Evolutionary conservation across 1,139 yeast genomes (phyloP).

Genomic region (Kurtzmaniella quercitrusa): DNA sequence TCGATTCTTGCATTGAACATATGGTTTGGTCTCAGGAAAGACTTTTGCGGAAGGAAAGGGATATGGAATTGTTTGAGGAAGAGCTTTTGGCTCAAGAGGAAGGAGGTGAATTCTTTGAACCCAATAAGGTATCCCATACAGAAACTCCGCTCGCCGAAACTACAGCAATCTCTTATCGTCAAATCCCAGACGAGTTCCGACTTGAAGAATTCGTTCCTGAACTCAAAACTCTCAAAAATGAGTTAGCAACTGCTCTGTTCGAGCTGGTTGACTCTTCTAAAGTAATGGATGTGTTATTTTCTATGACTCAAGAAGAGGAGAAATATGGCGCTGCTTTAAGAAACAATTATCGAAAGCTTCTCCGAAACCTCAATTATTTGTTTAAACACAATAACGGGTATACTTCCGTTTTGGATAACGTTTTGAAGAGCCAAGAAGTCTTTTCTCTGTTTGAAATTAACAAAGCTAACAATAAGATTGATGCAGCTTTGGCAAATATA

Average conservation of each 20-base stretch:
- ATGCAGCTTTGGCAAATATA: not conserved
- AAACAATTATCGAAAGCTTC: conserved; percentile 23
- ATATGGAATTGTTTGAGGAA: too few species aligned
- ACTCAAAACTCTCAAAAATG: conserved; percentile 22
- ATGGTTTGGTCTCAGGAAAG: too few species aligned
- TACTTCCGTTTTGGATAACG: conserved; percentile 34
- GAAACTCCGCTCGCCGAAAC: not conserved
- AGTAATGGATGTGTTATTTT: conserved; percentile 13
- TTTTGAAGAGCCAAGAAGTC: conserved; percentile 25
- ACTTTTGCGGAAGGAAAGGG: too few species aligned
- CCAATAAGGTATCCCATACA: not conserved
- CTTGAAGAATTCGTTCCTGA: conserved; percentile 34
- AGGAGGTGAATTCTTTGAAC: too few species aligned
- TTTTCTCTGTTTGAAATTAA: conserved; percentile 24
- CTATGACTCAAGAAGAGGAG: conserved; percentile 12
- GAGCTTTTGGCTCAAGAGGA: too few species aligned
- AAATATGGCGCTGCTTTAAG: conserved; percentile 14
- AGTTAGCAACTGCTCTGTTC: conserved; percentile 19
- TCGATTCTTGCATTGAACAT: too few species aligned
- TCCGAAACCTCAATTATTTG: conserved; percentile 26
- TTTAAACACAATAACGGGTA: conserved; percentile 30
- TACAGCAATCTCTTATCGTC: conserved; percentile 22
- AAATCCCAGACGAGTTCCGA: conserved; percentile 34
- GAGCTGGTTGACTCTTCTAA: conserved; percentile 7
- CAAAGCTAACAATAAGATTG: not conserved